Conservation (phyloP, 176 grass and related monocot species). For the Oryza meridionalis region DNA sequence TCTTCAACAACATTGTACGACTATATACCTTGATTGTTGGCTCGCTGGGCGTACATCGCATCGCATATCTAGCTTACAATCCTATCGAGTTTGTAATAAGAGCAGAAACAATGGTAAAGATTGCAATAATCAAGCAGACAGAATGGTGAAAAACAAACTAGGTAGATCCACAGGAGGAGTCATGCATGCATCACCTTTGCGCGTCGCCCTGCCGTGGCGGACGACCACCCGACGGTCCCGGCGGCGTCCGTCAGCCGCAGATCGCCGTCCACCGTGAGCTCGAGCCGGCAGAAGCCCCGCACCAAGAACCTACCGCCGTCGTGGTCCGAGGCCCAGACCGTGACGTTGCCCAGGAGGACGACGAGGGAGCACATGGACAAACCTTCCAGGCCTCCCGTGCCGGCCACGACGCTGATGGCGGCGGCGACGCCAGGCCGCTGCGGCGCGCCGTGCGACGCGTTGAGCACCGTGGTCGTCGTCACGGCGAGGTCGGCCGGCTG, state of each 20-base stretch:
- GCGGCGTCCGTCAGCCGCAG: conserved; percentile 46
- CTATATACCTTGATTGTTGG: background rate
- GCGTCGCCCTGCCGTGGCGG: conserved; percentile 33
- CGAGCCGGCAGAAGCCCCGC: conserved; percentile 32
- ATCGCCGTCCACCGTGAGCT: conserved; percentile 43
- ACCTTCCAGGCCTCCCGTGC: background rate
- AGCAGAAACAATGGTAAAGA: background rate
- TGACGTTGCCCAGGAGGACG: conserved; percentile 50
- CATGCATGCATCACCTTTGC: conserved; percentile 41
- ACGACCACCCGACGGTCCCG: conserved; percentile 40
- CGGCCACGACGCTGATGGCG: conserved; percentile 36
- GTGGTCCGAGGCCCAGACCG: conserved; percentile 50
- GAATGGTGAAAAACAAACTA: background rate
- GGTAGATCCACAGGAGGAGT: background rate
- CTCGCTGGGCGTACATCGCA: background rate
- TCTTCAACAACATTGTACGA: background rate
- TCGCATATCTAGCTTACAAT: background rate
- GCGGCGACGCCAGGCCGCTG: conserved; percentile 29
- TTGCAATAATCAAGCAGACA: background rate
- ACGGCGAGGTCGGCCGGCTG: background rate
- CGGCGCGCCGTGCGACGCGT: background rate
- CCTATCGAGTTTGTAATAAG: conserved; percentile 1
- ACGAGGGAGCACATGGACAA: conserved; percentile 39
- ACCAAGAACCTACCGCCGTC: conserved; percentile 25
- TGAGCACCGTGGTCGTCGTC: conserved; percentile 33